Evolutionary conservation across 768 basidiomycete genomes (phyloP).

Genomic region (Tulasnella sp.): DNA sequence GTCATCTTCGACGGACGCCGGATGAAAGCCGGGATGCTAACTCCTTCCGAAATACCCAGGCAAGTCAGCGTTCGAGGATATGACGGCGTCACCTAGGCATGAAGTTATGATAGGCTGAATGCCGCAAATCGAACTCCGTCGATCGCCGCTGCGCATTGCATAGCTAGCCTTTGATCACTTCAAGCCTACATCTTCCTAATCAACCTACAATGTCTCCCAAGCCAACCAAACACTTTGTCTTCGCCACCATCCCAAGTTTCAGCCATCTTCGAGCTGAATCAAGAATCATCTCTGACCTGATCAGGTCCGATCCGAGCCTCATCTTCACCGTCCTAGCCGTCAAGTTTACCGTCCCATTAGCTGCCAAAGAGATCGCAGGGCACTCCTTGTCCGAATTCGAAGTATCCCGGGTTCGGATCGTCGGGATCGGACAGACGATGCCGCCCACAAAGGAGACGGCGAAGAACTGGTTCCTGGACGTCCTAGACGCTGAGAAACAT

Average conservation of each 20-base stretch:
- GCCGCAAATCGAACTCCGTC: too few relatives aligned
- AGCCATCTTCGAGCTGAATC: background rate
- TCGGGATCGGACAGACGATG: background rate
- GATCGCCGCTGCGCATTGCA: too few relatives aligned
- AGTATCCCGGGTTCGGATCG: background rate
- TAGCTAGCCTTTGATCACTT: too few relatives aligned
- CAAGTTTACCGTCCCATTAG: background rate
- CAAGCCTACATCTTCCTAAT: too few relatives aligned
- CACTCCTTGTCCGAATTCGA: background rate
- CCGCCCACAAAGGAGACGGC: background rate
- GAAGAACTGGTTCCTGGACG: background rate
- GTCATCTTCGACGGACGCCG: too few relatives aligned
- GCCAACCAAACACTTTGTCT: background rate
- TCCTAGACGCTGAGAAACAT: background rate
- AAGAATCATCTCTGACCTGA: background rate
- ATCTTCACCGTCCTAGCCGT: background rate
- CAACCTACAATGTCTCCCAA: too few relatives aligned
- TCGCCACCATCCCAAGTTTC: background rate
- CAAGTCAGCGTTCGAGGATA: too few relatives aligned
- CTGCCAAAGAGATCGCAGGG: background rate
- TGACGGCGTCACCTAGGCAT: too few relatives aligned
- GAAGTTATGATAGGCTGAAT: too few relatives aligned
- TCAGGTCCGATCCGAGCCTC: background rate
- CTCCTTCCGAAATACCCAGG: too few relatives aligned
- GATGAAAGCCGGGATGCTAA: too few relatives aligned